Conservation (phyloP, 768 basidiomycete genomes). For the Tylopilus sp. region DNA sequence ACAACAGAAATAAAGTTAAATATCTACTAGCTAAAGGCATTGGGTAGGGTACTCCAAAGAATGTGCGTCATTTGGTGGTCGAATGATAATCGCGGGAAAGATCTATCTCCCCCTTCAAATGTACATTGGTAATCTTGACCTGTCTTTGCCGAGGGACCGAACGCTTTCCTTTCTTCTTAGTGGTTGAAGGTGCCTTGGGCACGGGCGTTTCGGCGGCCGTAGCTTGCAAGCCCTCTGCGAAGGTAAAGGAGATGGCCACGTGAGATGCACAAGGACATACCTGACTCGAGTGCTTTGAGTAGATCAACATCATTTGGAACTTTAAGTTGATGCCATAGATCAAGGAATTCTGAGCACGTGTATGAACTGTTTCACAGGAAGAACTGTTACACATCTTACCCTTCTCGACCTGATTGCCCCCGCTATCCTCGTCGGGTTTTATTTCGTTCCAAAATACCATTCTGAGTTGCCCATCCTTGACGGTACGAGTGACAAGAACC, state of each 20-base stretch:
- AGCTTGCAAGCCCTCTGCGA: conserved; percentile 73
- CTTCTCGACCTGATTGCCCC: conserved; percentile 73
- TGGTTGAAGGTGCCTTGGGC: conserved; percentile 51
- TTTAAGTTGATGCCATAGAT: conserved; percentile 82
- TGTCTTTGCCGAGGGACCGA: conserved; percentile 69
- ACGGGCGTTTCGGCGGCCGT: conserved; percentile 61
- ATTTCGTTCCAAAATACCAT: conserved; percentile 93
- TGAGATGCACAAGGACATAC: conserved; percentile 34
- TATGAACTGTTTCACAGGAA: background rate
- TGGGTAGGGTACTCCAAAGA: background rate
- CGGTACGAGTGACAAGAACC: conserved; percentile 81
- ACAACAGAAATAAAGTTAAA: background rate
- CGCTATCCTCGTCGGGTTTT: conserved; percentile 68
- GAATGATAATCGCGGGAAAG: conserved; percentile 67
- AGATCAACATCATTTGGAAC: conserved; percentile 87
- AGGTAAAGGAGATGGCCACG: background rate
- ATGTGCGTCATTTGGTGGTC: conserved; percentile 11
- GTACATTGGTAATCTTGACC: conserved; percentile 83
- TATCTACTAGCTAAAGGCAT: background rate
- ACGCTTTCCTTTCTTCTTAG: conserved; percentile 83
- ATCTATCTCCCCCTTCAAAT: conserved; percentile 85
- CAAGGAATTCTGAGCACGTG: conserved; percentile 64
- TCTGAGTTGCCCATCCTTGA: conserved; percentile 76
- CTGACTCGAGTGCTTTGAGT: conserved; percentile 69
- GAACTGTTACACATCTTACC: conserved; percentile 42